Evolutionary conservation across 345 rosid species (phyloP).

Genomic region (Arabidopsis arenosa): DNA sequence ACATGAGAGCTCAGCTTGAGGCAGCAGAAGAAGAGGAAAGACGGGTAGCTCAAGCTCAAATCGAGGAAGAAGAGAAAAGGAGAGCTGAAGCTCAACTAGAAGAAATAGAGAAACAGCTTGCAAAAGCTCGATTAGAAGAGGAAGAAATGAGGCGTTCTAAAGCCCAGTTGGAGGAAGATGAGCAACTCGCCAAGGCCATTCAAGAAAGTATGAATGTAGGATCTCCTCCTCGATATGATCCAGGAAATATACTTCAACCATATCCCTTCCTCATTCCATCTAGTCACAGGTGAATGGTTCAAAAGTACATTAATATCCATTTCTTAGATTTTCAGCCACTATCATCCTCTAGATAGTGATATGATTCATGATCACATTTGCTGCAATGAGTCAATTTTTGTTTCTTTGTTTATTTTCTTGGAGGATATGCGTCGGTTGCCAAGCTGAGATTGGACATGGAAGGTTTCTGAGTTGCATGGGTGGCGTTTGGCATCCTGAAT

Average conservation of each 20-base stretch:
- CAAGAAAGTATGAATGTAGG: slow-evolving; percentile 76
- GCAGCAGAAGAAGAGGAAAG: slow-evolving; percentile 45
- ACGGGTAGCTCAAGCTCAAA: slow-evolving; percentile 41
- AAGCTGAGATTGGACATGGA: slow-evolving; percentile 72
- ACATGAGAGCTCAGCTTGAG: slow-evolving; percentile 47
- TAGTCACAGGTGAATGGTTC: slow-evolving; percentile 61
- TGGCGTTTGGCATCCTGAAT: slow-evolving; percentile 86
- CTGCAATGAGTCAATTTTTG: slow-evolving; percentile 14
- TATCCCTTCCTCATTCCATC: slow-evolving; percentile 61
- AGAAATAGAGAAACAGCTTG: slow-evolving; percentile 50
- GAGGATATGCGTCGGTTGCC: slow-evolving; percentile 82
- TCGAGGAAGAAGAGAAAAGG: slow-evolving; percentile 55
- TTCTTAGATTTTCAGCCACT: background rate
- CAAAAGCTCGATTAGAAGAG: slow-evolving; percentile 53
- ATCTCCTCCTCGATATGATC: slow-evolving; percentile 63
- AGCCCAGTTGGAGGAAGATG: slow-evolving; percentile 91
- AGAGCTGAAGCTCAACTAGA: slow-evolving; percentile 46
- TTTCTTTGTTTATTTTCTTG: slow-evolving; percentile 22
- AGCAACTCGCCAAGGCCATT: slow-evolving; percentile 82
- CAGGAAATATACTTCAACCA: slow-evolving; percentile 56
- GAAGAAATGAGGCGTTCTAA: slow-evolving; percentile 48
- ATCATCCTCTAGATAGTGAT: slow-evolving; percentile 6
- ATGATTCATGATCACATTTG: slow-evolving; percentile 2
- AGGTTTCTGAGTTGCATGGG: slow-evolving; percentile 76
- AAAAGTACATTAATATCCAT: background rate